Conservation (phyloP, 805 yeast species). For the Ascoidea tarda region DNA sequence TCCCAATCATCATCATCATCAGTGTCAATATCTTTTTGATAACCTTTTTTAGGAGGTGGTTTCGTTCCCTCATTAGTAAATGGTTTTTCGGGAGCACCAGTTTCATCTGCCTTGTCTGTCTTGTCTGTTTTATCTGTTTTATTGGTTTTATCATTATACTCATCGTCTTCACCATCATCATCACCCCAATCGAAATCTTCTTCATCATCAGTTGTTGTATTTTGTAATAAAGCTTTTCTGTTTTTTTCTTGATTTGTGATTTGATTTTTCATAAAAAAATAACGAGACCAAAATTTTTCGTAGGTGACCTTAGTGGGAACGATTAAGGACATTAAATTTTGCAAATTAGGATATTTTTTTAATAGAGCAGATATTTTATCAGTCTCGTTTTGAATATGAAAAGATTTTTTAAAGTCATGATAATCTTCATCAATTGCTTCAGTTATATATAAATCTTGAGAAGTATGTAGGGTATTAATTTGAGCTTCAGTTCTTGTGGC, state of each 20-base stretch:
- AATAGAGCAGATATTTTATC: conserved; percentile 35
- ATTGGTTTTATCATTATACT: conserved; percentile 5
- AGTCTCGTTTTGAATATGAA: conserved; percentile 32
- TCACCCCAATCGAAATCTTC: conserved; percentile 25
- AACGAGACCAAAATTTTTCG: conserved; percentile 61
- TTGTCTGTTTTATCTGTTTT: neutral
- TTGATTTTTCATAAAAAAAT: conserved; percentile 37
- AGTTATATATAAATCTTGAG: conserved; percentile 26
- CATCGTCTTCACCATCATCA: conserved; percentile 21
- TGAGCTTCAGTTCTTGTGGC: conserved; percentile 53
- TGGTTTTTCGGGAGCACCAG: neutral
- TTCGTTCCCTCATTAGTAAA: too few species aligned
- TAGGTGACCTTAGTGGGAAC: conserved; percentile 55
- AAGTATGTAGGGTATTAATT: conserved; percentile 36
- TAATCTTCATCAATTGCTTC: conserved; percentile 19
- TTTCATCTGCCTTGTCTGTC: neutral
- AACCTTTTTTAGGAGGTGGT: too few species aligned
- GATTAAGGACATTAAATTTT: conserved; percentile 38
- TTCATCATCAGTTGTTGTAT: conserved; percentile 28
- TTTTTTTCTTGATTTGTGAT: conserved; percentile 49
- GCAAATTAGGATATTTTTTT: conserved; percentile 34
- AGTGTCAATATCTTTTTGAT: conserved; percentile 13
- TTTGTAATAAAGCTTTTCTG: conserved; percentile 46
- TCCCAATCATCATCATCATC: conserved; percentile 55
- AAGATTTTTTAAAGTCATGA: conserved; percentile 21